Percentiles rank a stretch among this genome's conserved stretches.
These are phyloP conservation scores for Cyberlindnera saturnus DNA, from an alignment of 805 yeast genomes.

Conservation along the genomic window DNA sequence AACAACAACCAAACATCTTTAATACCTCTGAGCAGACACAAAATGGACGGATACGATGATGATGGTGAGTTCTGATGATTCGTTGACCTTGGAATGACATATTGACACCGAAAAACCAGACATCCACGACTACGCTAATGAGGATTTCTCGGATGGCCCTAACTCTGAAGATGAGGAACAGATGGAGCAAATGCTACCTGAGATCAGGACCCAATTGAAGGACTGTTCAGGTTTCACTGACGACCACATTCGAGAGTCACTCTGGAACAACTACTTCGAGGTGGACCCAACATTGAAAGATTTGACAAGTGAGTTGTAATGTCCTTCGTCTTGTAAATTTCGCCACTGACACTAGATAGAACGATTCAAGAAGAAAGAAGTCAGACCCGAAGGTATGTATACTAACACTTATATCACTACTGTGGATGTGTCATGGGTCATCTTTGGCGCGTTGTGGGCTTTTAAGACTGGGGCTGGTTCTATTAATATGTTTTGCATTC, in stretches of 20 bases:
- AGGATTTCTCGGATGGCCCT: constrained; percentile 26
- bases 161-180: constrained; percentile 35
- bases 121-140: constrained; percentile 25
- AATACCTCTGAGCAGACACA: background rate
- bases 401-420: background rate
- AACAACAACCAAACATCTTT: too few species aligned
- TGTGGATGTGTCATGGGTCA: too few species aligned
- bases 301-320: constrained; percentile 24
- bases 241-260: constrained; percentile 45
- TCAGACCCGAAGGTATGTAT: constrained; percentile 42
- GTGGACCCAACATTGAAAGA: constrained; percentile 46
- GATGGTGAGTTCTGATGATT: constrained; percentile 16
- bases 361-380: constrained; percentile 17
- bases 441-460: too few species aligned
- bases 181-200: constrained; percentile 38
- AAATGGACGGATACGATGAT: constrained; percentile 16
- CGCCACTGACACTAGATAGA: constrained; percentile 10
- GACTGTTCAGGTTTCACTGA: constrained; percentile 39
- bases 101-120: constrained; percentile 1
- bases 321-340: background rate
- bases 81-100: too few species aligned
- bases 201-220: constrained; percentile 30
- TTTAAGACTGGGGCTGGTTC: background rate
- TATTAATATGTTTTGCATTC: constrained; percentile 1
- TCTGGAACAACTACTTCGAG: constrained; percentile 56